Base-by-base conservation (phyloP, 805 yeast genomes). In the Kluyveromyces aestuarii region DNA sequence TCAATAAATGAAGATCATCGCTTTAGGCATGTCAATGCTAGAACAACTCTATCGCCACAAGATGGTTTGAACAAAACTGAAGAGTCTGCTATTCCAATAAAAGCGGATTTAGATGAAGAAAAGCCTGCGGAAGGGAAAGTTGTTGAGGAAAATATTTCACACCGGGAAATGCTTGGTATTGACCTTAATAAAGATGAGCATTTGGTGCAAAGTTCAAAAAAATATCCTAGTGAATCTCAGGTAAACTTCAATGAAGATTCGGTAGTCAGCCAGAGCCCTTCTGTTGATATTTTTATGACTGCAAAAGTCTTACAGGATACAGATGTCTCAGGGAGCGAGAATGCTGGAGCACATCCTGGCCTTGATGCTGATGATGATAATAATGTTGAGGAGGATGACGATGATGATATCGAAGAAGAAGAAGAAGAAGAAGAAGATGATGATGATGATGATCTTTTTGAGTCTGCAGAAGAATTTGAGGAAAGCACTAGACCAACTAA, bases 361-460 rank as follows among this genome's bases (percentile, higher is more conserved):
- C n/a, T n/a, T n/a, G n/a, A n/a, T 30, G 8, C 43, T 7, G 10
- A 17, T 16, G 46, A 45, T n/a, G 44, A 25, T 8, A 47, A 46
- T 17, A 50, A 48, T 27, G 48, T 39, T 7, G 46, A 46, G 6
- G 46, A 38, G 8, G 52, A 48, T 10, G 49, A 25, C 9, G 52
- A 44, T 19, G 48, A 40, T 10, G 48, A 40, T 8, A n/a, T n/a
- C n/a, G n/a, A n/a, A n/a, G n/a, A n/a, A n/a, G n/a, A n/a, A n/a
- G n/a, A n/a, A n/a, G n/a, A n/a, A n/a, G n/a, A n/a, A n/a, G n/a
- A n/a, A n/a, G n/a, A 48, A 10, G 49, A 25, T 10, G 52, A 44
- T 19, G 48, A 40, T 10, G 48, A 40, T 8, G 48, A 48, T 11
- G 51, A 40, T 14, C 21, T 30, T 13, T 16, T 17, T 16, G 43